A percentile compares a stretch with the other conserved stretches of the same genome.
Evolutionary conservation across 306 rosid species (phyloP).

Genomic region (Leucaena leucocephala): DNA sequence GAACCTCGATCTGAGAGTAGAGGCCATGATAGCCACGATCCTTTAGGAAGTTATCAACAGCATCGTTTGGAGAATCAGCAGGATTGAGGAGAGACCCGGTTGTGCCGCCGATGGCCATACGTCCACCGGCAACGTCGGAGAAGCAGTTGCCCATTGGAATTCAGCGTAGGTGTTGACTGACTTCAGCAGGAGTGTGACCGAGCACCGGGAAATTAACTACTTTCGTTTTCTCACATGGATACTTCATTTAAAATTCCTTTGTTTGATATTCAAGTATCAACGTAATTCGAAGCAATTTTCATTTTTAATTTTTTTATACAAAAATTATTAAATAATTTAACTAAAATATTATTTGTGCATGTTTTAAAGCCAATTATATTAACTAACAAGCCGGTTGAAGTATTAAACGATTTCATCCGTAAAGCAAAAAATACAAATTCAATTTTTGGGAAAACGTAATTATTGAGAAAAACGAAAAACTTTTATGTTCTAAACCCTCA

Average conservation of each 20-base stretch:
- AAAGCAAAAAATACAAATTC: no score
- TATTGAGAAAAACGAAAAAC: no score
- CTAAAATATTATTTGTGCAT: no score
- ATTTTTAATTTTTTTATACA: no score
- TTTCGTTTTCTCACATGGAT: background rate
- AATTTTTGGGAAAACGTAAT: no score
- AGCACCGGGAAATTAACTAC: background rate
- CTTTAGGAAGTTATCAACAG: slow-evolving; percentile 51
- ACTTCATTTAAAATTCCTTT: background rate
- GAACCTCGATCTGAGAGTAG: slow-evolving; percentile 76
- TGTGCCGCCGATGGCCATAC: slow-evolving; percentile 53
- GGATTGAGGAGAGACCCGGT: slow-evolving; percentile 30
- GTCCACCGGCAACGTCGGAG: slow-evolving; percentile 60
- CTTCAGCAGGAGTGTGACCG: background rate
- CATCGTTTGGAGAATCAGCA: slow-evolving; percentile 48
- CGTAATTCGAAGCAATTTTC: background rate
- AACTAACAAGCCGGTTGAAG: no score
- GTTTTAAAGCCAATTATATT: no score
- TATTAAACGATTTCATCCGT: no score
- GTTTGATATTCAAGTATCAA: no score
- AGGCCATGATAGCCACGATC: slow-evolving; percentile 59
- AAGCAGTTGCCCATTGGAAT: slow-evolving; percentile 71
- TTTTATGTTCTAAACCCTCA: no score
- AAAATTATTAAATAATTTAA: no score
- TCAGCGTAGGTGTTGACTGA: background rate